phyloP scores from a whole-genome alignment of 208 protist species.

The Leishmania major region DNA sequence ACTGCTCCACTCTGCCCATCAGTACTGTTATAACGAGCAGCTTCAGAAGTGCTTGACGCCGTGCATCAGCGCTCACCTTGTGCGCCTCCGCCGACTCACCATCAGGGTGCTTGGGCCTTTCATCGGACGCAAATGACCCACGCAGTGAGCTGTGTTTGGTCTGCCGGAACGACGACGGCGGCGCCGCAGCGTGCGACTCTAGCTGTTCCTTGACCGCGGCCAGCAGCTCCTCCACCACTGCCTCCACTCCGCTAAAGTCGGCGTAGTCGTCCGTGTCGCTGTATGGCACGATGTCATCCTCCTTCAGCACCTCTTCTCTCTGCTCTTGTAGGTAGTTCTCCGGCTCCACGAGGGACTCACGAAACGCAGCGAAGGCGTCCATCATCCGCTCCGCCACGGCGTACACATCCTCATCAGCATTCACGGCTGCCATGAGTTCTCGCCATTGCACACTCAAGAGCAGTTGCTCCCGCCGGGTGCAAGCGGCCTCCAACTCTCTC shows the following conservation, averaged over 20 bases:
- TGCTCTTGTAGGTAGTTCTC: constrained; percentile 43
- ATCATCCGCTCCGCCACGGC: constrained; percentile 55
- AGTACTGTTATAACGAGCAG: constrained; percentile 74
- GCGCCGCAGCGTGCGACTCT: constrained; percentile 2
- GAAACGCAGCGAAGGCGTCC: constrained; percentile 46
- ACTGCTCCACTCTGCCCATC: constrained; percentile 42
- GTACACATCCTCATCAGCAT: constrained; percentile 27
- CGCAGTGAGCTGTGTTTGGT: background rate
- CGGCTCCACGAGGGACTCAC: constrained; percentile 47
- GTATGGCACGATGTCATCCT: constrained; percentile 47
- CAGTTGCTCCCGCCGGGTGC: constrained; percentile 51
- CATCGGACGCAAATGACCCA: background rate
- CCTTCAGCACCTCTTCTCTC: constrained; percentile 4
- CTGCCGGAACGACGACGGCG: background rate
- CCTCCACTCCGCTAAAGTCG: constrained; percentile 64
- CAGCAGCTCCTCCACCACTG: constrained; percentile 53
- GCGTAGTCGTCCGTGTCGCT: constrained; percentile 82
- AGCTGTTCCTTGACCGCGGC: constrained; percentile 34
- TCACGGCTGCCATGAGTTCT: constrained; percentile 83
- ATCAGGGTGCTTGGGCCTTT: background rate
- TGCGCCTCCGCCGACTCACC: background rate
- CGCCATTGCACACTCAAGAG: constrained; percentile 77
- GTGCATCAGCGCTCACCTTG: background rate
- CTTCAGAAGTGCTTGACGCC: constrained; percentile 56
- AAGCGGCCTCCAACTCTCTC: constrained; percentile 57